Percentiles rank a stretch among this genome's conserved stretches.
Conservation (phyloP, 306 rosid genomes). For the Macrotyloma uniflorum region DNA sequence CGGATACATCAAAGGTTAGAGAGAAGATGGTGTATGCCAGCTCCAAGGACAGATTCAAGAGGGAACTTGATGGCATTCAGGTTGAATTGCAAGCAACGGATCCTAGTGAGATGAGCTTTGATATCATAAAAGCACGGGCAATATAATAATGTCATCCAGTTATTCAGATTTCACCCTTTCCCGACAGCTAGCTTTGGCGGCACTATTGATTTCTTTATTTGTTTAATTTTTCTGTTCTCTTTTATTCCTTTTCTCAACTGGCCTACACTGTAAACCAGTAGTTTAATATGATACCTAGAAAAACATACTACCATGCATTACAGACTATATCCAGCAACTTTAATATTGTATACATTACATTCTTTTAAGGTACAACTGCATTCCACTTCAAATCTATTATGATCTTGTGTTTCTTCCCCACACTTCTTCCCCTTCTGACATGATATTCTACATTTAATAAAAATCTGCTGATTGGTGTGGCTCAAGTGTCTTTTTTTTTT, state of each 20-base stretch:
- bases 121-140: conserved; percentile 50
- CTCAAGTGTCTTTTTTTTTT: no score
- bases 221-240: neutral
- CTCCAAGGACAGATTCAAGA: conserved; percentile 57
- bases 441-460: no score
- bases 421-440: neutral
- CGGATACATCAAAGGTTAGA: conserved; percentile 49
- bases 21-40: conserved; percentile 57
- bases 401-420: neutral
- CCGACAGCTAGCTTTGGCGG: conserved; percentile 17
- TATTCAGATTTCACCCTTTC: conserved; percentile 5
- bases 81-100: conserved; percentile 54
- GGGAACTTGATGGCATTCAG: conserved; percentile 58
- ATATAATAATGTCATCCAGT: conserved; percentile 32
- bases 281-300: conserved; percentile 28
- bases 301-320: conserved; percentile 19
- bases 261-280: conserved; percentile 2
- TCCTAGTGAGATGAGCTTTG: conserved; percentile 49
- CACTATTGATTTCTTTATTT: conserved; percentile 15
- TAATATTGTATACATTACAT: conserved; percentile 32
- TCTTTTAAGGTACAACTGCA: conserved; percentile 20
- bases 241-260: conserved; percentile 9
- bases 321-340: conserved; percentile 15
- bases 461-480: no score
- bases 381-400: neutral